Base-by-base conservation (phyloP, 768 basidiomycete genomes). In the Punctularia strigosozonata region DNA sequence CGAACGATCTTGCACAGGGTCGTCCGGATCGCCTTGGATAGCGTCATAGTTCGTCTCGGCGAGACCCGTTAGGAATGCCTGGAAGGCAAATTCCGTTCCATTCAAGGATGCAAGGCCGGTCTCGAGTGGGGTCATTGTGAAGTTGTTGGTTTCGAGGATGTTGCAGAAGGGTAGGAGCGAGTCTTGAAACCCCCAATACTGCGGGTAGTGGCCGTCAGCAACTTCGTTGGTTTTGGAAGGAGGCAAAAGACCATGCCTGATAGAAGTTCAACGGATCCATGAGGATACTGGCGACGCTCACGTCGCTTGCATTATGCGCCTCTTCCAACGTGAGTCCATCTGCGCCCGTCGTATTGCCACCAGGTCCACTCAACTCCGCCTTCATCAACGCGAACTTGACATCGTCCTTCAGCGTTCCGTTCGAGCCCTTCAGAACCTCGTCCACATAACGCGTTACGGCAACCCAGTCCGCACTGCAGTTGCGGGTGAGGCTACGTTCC, bases 401-500 rank as follows among this genome's bases (percentile, higher is more conserved):
- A n/a, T 64, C 55, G 17, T 52, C 52, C 20, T 53, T 53, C 2
- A 55, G 48, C 2, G 52, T 59, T 17, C 59, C 58, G 34, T 64
- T 57, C 3, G 40, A 36, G 23, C 57, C 54, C 8, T 49, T 52
- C 37, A 66, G 50, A 0, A 55, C 55, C 25, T 58, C 49, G 42
- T 67, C 65, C 5, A 65, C 64, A 42, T 58, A 57, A 44, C 55
- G 51, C 22, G 68, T 70, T 7, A 70, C 64, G 3, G 64, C 63
- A 36, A 67, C 63, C 68, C 68, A 71, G 55, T 71, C 69, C 1
- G 67, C 66, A 4, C 67, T 70, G 42, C 68, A 71, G 45, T 71
- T 71, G 14, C 67, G 56, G 0, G 67, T 67, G 17, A 70, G 53
- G 41, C 66, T 68, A 22, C 68, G 60, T 41, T 70, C 68, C 1